Conservation (phyloP, 768 basidiomycete genomes). For the Peribolospora kevripleyi region DNA sequence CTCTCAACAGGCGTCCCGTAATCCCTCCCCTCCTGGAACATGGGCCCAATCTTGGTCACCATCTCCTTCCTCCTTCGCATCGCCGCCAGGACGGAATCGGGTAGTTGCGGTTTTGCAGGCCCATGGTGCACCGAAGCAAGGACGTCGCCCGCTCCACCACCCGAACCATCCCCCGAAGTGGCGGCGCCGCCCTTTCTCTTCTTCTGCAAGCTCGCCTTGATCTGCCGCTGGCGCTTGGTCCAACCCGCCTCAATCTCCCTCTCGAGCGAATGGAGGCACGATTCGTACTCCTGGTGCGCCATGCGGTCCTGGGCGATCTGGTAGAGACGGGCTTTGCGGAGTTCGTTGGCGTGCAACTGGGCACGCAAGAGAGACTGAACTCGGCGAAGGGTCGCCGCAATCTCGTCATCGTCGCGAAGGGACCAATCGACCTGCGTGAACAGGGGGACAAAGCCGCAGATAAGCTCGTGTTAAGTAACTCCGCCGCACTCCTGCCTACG, state of each 20-base stretch:
- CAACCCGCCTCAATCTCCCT: constrained; percentile 52
- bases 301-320: constrained; percentile 61
- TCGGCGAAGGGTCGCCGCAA: constrained; percentile 66
- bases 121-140: no score
- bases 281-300: constrained; percentile 75
- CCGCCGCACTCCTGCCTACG: no score
- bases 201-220: constrained; percentile 34
- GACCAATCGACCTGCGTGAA: constrained; percentile 19
- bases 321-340: constrained; percentile 46
- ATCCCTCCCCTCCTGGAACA: constrained; percentile 53
- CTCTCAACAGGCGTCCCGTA: constrained; percentile 23
- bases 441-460: not conserved
- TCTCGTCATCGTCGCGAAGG: constrained; percentile 53
- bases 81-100: constrained; percentile 42
- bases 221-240: constrained; percentile 44
- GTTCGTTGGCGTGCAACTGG: constrained; percentile 60
- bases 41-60: constrained; percentile 46
- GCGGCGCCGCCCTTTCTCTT: constrained; percentile 24
- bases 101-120: constrained; percentile 20
- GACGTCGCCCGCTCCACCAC: not conserved
- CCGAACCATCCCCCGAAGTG: constrained; percentile 13
- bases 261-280: constrained; percentile 62
- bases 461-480: no score
- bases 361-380: constrained; percentile 57
- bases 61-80: constrained; percentile 54